Conservation (phyloP, 2,329 filamentous ascomycete species). For the Aspergillus sp. region DNA sequence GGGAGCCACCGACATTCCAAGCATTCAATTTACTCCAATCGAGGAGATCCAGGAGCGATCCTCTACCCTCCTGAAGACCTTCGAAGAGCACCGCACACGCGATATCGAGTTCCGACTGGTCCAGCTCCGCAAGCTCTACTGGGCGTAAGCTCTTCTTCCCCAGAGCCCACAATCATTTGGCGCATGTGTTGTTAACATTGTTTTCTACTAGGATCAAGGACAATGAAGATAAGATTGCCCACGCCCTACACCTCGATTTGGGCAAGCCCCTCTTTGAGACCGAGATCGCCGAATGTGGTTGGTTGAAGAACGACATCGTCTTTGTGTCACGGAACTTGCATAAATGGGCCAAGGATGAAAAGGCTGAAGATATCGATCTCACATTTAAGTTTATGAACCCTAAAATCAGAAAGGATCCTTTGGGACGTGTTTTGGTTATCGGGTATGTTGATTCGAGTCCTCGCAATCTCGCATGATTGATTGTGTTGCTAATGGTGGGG, state of each 20-base stretch:
- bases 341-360: conserved; percentile 79
- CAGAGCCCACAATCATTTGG: not conserved
- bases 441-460: conserved; percentile 47
- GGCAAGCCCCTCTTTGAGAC: conserved; percentile 74
- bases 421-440: conserved; percentile 79
- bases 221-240: conserved; percentile 65
- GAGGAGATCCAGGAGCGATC: conserved; percentile 62
- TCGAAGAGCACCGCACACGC: conserved; percentile 74
- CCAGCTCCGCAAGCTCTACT: conserved; percentile 92
- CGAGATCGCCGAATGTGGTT: conserved; percentile 68
- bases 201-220: conserved; percentile 57
- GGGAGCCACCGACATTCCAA: conserved; percentile 30
- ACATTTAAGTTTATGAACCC: conserved; percentile 66
- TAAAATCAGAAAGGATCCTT: conserved; percentile 77
- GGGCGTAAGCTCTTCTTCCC: conserved; percentile 53
- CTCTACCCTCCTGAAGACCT: conserved; percentile 62
- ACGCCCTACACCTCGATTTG: conserved; percentile 73
- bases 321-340: conserved; percentile 73
- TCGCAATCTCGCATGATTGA: not conserved
- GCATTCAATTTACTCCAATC: conserved; percentile 59
- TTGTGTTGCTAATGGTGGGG: conserved; percentile 1
- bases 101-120: conserved; percentile 73
- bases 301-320: conserved; percentile 75
- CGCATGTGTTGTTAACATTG: conserved; percentile 1
- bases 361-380: conserved; percentile 63